These are phyloP conservation scores for Erythrobasidium yunnanense DNA, from an alignment of 768 basidiomycete genomes.

Conservation along the genomic window DNA sequence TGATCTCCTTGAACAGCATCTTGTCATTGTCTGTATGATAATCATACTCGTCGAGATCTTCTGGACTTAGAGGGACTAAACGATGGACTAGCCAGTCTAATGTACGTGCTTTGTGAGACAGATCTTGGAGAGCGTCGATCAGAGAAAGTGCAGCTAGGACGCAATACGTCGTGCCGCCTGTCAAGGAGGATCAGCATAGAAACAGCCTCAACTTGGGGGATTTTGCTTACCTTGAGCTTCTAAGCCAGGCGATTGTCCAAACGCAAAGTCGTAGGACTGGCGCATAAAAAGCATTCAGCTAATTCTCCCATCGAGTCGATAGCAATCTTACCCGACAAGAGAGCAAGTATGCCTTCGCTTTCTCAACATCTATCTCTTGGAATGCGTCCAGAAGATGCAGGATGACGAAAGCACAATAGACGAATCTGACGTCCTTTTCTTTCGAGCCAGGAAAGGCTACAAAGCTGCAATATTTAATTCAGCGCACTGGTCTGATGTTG, in stretches of 20 bases:
- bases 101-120: conserved; percentile 48
- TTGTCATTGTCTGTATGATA: not conserved
- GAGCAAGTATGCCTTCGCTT: conserved; percentile 55
- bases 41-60: not conserved
- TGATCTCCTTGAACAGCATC: conserved; percentile 43
- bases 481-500: not conserved
- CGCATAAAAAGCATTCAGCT: not conserved
- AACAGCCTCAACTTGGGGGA: not conserved
- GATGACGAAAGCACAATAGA: conserved; percentile 79
- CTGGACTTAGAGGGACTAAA: conserved; percentile 46
- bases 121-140: conserved; percentile 39
- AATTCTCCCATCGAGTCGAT: not conserved
- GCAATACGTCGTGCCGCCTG: conserved; percentile 90
- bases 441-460: conserved; percentile 35
- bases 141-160: conserved; percentile 65
- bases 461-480: conserved; percentile 36
- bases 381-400: conserved; percentile 68
- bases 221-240: conserved; percentile 66
- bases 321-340: conserved; percentile 55
- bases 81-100: conserved; percentile 68
- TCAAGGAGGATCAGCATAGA: not conserved
- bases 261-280: conserved; percentile 87
- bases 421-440: conserved; percentile 54
- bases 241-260: conserved; percentile 64
- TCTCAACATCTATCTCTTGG: conserved; percentile 57